phyloP scores from a whole-genome alignment of 1,284 basidiomycete species.

The Microbotryum saponariae region DNA sequence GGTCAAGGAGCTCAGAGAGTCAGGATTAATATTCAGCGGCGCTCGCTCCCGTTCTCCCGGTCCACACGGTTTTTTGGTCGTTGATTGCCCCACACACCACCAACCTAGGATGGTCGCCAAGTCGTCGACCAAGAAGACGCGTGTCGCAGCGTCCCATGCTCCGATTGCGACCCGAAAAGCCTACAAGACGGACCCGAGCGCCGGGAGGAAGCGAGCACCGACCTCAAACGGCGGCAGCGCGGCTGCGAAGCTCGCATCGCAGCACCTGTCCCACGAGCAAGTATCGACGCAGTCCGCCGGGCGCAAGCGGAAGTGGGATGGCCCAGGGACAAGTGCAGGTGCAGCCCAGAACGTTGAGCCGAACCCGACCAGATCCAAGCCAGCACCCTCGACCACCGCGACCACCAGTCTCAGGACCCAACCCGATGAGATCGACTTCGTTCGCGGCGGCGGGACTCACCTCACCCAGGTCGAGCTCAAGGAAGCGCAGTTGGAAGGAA shows the following conservation, averaged over 20 bases:
- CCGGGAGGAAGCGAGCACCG: too few relatives aligned
- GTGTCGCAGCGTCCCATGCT: too few relatives aligned
- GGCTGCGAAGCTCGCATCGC: not conserved
- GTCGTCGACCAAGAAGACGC: too few relatives aligned
- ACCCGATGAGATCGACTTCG: conserved; percentile 77
- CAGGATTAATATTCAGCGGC: too few relatives aligned
- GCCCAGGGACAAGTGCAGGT: not conserved
- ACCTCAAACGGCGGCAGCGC: not conserved
- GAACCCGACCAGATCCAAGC: not conserved
- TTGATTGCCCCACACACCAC: too few relatives aligned
- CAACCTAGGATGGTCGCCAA: too few relatives aligned
- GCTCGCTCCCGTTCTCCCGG: too few relatives aligned
- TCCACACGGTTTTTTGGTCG: too few relatives aligned
- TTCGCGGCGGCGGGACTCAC: conserved; percentile 65
- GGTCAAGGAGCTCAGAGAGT: too few relatives aligned
- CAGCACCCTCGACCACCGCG: not conserved
- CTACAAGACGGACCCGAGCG: too few relatives aligned
- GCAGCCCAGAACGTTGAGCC: not conserved
- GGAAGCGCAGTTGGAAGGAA: conserved; percentile 71
- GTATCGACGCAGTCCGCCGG: not conserved
- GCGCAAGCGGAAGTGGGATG: not conserved
- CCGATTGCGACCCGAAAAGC: too few relatives aligned
- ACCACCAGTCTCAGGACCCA: conserved; percentile 20
- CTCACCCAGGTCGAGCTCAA: conserved; percentile 90
- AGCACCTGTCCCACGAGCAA: not conserved